Evolutionary conservation across 2,329 filamentous ascomycete genomes (phyloP).

Genomic region (Alternaria viburni): DNA sequence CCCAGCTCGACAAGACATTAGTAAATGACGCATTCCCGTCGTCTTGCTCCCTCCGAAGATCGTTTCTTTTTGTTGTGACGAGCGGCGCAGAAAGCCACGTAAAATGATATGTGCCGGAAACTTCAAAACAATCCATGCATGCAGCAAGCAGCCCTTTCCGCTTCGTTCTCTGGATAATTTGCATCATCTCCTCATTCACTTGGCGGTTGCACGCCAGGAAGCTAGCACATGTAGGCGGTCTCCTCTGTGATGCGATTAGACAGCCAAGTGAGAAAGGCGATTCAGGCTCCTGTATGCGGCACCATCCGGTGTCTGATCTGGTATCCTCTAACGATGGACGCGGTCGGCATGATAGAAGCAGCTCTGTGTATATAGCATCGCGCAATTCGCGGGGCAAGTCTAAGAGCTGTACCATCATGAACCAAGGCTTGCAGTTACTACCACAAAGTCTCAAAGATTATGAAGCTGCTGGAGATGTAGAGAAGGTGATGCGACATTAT

Average conservation of each 20-base stretch:
- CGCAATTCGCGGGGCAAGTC: slow-evolving; percentile 42
- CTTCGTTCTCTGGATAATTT: slow-evolving; percentile 27
- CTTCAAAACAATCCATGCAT: slow-evolving; percentile 40
- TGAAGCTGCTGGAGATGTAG: neutral
- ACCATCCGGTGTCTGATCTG: slow-evolving; percentile 23
- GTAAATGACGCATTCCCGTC: slow-evolving; percentile 1
- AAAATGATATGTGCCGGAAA: slow-evolving; percentile 40
- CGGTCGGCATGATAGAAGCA: slow-evolving; percentile 32
- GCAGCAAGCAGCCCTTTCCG: slow-evolving; percentile 22
- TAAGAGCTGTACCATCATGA: slow-evolving; percentile 34
- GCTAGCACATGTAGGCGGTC: slow-evolving; percentile 38
- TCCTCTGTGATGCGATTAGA: slow-evolving; percentile 26
- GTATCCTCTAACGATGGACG: slow-evolving; percentile 26
- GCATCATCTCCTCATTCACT: slow-evolving; percentile 36
- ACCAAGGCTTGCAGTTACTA: neutral
- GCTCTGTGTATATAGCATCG: slow-evolving; percentile 40
- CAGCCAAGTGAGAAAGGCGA: slow-evolving; percentile 32
- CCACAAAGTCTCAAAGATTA: neutral
- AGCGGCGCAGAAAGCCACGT: slow-evolving; percentile 40
- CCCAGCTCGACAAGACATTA: slow-evolving; percentile 22
- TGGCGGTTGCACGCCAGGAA: slow-evolving; percentile 40
- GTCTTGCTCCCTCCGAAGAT: neutral
- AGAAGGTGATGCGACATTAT: neutral
- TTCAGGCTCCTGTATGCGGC: slow-evolving; percentile 21
- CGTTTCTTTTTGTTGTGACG: slow-evolving; percentile 24